Evolutionary conservation across 805 yeast genomes (phyloP).

Genomic region (Hyphopichia homilentoma): DNA sequence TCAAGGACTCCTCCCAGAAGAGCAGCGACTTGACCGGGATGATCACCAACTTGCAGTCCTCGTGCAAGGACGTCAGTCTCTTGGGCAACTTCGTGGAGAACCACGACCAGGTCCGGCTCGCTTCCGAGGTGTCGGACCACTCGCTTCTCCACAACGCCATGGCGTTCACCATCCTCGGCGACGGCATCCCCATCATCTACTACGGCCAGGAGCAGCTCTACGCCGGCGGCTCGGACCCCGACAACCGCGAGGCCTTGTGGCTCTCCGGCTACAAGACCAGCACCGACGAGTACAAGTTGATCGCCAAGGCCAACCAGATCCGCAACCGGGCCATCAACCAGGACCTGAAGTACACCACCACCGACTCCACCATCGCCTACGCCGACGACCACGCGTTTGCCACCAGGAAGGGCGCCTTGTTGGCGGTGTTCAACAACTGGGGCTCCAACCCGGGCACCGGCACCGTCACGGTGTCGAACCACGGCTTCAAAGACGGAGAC

Average conservation of each 20-base stretch:
- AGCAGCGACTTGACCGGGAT: background rate
- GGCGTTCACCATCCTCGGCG: background rate
- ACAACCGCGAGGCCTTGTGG: conserved; percentile 1
- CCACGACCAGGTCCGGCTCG: conserved; percentile 1
- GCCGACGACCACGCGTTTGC: background rate
- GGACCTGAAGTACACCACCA: background rate
- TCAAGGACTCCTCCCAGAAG: background rate
- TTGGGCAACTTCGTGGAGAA: conserved; percentile 2
- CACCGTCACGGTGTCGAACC: background rate
- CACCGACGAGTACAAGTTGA: conserved; percentile 1
- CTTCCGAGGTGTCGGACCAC: background rate
- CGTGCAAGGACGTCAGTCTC: conserved; percentile 1
- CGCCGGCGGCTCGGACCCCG: conserved; percentile 1
- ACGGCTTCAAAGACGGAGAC: background rate
- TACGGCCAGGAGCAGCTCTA: conserved; percentile 1
- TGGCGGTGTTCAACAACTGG: background rate
- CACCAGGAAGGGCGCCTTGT: conserved; percentile 1
- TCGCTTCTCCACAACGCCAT: conserved; percentile 1
- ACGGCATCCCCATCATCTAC: conserved; percentile 2
- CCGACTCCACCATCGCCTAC: background rate
- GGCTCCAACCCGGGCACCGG: background rate
- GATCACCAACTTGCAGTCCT: background rate
- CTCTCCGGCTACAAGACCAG: background rate
- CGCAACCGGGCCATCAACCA: background rate
- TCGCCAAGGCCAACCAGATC: background rate